Evolutionary conservation across 768 basidiomycete species (phyloP).

Genomic region (Podaxis carcinomalis): DNA sequence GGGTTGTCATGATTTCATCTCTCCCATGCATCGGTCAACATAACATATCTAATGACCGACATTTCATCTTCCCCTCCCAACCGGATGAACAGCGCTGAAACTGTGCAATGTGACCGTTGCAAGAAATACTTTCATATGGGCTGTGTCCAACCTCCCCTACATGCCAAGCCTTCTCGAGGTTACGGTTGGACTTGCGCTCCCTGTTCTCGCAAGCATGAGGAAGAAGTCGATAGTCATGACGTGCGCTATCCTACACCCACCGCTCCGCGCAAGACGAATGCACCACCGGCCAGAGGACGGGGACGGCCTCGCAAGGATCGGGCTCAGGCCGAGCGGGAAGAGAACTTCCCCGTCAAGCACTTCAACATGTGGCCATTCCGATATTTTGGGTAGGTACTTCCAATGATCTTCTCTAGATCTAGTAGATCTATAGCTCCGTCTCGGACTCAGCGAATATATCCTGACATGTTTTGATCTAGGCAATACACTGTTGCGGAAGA

Average conservation of each 20-base stretch:
- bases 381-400: slow-evolving; percentile 83
- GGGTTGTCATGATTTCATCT: slow-evolving; percentile 8
- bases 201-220: slow-evolving; percentile 83
- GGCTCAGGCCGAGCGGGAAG: slow-evolving; percentile 68
- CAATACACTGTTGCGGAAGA: slow-evolving; percentile 90
- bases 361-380: slow-evolving; percentile 93
- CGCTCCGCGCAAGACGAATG: slow-evolving; percentile 54
- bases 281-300: slow-evolving; percentile 66
- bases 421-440: slow-evolving; percentile 8
- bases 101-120: slow-evolving; percentile 88
- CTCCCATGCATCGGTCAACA: slow-evolving; percentile 13
- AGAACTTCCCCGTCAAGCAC: slow-evolving; percentile 74
- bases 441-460: slow-evolving; percentile 2
- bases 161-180: slow-evolving; percentile 89
- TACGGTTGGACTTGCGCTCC: slow-evolving; percentile 98
- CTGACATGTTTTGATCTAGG: slow-evolving; percentile 34
- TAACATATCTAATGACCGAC: slow-evolving; percentile 3
- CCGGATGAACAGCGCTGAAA: slow-evolving; percentile 53
- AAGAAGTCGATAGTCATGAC: slow-evolving; percentile 76
- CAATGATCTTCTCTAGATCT: slow-evolving; percentile 6
- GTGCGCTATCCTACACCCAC: slow-evolving; percentile 54
- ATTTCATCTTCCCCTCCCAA: slow-evolving; percentile 15
- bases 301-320: slow-evolving; percentile 78
- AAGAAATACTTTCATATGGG: slow-evolving; percentile 93
- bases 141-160: slow-evolving; percentile 88